Conservation (phyloP, 352 stramenopile species). For the Peronospora belbahrii region DNA sequence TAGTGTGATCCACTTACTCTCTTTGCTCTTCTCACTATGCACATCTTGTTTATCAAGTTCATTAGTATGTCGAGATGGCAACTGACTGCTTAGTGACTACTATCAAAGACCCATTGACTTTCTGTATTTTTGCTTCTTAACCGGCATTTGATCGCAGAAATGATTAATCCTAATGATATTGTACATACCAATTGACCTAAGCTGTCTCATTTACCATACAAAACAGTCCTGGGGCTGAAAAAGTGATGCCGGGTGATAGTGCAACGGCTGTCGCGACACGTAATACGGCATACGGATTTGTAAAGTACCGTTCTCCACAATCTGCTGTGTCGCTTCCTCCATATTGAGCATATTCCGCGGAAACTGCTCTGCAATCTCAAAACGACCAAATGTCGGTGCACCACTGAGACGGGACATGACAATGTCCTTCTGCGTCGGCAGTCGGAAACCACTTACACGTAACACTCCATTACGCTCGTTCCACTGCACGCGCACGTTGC, state of each 20-base stretch:
- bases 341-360: constrained; percentile 36
- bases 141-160: neutral
- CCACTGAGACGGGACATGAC: constrained; percentile 46
- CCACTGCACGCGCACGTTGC: constrained; percentile 37
- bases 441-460: constrained; percentile 39
- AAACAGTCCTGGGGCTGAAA: constrained; percentile 36
- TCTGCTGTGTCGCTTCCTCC: constrained; percentile 44
- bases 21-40: too few relatives aligned
- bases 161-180: constrained; percentile 3
- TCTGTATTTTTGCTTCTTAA: neutral
- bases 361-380: constrained; percentile 55
- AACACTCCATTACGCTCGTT: constrained; percentile 34
- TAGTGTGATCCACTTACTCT: too few relatives aligned
- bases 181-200: constrained; percentile 8
- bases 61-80: neutral
- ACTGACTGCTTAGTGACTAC: neutral
- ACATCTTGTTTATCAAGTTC: neutral
- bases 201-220: constrained; percentile 23
- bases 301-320: constrained; percentile 39
- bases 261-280: constrained; percentile 19
- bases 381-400: constrained; percentile 51
- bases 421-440: constrained; percentile 51
- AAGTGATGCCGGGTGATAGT: constrained; percentile 26
- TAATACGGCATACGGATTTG: constrained; percentile 55
- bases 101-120: neutral